A percentile compares a stretch with the other conserved stretches of the same genome.
Evolutionary conservation across 2,329 filamentous ascomycete species (phyloP).

Genomic region (Blumeria hordei): DNA sequence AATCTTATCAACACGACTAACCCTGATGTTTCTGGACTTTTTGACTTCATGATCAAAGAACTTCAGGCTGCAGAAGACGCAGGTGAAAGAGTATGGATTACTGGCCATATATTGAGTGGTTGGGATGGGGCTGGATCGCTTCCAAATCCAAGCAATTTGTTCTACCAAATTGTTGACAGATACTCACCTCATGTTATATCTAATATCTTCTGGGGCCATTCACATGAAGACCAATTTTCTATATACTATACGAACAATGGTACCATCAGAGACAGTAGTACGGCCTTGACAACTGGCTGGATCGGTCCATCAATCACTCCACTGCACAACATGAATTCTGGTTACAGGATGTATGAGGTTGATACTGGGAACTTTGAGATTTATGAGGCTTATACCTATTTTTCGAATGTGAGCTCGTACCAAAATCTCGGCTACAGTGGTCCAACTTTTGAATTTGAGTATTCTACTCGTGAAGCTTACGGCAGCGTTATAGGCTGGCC

Average conservation of each 20-base stretch:
- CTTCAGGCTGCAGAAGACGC: constrained; percentile 26
- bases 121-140: constrained; percentile 30
- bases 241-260: no score
- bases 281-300: no score
- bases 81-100: constrained; percentile 27
- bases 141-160: constrained; percentile 26
- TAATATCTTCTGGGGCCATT: no score
- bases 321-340: constrained; percentile 19
- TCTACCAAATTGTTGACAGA: constrained; percentile 29
- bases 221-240: no score
- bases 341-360: constrained; percentile 28
- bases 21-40: constrained; percentile 23
- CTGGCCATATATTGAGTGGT: constrained; percentile 28
- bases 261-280: no score
- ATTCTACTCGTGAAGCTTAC: constrained; percentile 26
- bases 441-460: constrained; percentile 24
- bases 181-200: constrained; percentile 16
- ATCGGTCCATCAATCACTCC: no score
- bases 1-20: constrained; percentile 27
- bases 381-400: constrained; percentile 28
- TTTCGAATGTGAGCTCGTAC: constrained; percentile 24
- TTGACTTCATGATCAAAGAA: constrained; percentile 25
- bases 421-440: constrained; percentile 18
- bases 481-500: constrained; percentile 21
- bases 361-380: constrained; percentile 28